These are phyloP conservation scores for Colletotrichum sidae DNA, from an alignment of 2,329 filamentous ascomycete species.

Conservation along the genomic window DNA sequence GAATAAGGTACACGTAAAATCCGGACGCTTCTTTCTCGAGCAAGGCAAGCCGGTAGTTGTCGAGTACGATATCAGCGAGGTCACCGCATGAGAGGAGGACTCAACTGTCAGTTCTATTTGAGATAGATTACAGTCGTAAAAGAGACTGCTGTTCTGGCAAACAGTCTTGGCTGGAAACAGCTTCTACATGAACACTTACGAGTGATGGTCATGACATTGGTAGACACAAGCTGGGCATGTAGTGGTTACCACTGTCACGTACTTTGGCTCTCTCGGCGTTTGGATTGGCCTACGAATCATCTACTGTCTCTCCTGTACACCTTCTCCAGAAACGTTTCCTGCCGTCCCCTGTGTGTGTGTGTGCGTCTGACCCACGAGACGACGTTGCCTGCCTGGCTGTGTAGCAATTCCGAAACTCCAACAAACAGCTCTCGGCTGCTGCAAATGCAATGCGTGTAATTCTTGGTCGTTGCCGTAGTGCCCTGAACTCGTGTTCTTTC, in stretches of 20 bases:
- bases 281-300: slow-evolving; percentile 17
- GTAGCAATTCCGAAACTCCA: slow-evolving; percentile 37
- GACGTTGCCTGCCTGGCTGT: slow-evolving; percentile 28
- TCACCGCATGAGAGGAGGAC: slow-evolving; percentile 38
- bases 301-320: slow-evolving; percentile 1
- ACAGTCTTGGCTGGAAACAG: no score
- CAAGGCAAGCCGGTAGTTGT: slow-evolving; percentile 48
- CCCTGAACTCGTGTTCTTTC: slow-evolving; percentile 16
- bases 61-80: slow-evolving; percentile 57
- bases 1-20: slow-evolving; percentile 54
- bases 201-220: no score
- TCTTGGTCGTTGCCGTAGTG: slow-evolving; percentile 16
- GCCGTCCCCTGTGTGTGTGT: slow-evolving; percentile 4
- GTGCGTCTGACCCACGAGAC: slow-evolving; percentile 9
- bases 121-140: no score
- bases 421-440: slow-evolving; percentile 35
- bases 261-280: neutral
- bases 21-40: slow-evolving; percentile 54
- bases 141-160: no score
- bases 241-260: neutral
- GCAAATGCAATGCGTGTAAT: slow-evolving; percentile 35
- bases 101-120: neutral
- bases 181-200: no score
- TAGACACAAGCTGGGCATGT: no score
- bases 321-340: slow-evolving; percentile 2